Percentiles rank a stretch among this genome's conserved stretches.
Conservation (phyloP, 1,284 basidiomycete species). For the Bondarzewia mesenterica region DNA sequence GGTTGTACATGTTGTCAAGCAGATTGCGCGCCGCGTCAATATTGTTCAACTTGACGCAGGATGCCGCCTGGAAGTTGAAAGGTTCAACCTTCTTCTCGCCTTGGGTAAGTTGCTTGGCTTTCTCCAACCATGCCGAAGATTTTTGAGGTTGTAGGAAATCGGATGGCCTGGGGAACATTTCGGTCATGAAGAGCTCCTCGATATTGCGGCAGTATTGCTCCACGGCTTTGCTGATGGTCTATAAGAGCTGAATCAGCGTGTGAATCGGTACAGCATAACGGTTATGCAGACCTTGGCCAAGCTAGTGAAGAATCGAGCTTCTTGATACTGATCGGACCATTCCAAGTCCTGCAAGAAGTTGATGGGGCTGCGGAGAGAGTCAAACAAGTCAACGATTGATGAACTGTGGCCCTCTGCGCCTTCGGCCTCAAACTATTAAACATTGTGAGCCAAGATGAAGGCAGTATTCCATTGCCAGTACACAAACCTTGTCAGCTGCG, state of each 20-base stretch:
- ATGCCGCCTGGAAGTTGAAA: slow-evolving; percentile 90
- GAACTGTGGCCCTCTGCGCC: slow-evolving; percentile 84
- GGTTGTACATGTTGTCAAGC: slow-evolving; percentile 90
- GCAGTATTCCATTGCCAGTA: neutral
- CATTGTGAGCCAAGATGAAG: neutral
- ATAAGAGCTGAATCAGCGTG: slow-evolving; percentile 4
- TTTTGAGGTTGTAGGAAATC: slow-evolving; percentile 75
- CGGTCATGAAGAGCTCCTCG: slow-evolving; percentile 85
- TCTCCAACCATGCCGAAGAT: slow-evolving; percentile 92
- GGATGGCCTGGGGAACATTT: slow-evolving; percentile 85
- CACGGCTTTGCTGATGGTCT: slow-evolving; percentile 89
- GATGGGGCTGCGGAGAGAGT: slow-evolving; percentile 87
- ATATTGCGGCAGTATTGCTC: slow-evolving; percentile 88
- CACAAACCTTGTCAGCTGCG: slow-evolving; percentile 73
- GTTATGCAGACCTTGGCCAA: slow-evolving; percentile 61
- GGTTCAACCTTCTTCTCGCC: slow-evolving; percentile 89
- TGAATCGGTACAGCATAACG: neutral
- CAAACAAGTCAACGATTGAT: slow-evolving; percentile 94
- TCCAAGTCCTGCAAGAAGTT: slow-evolving; percentile 83
- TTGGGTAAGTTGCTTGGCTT: slow-evolving; percentile 75
- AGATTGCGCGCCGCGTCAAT: slow-evolving; percentile 87
- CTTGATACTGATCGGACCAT: slow-evolving; percentile 88
- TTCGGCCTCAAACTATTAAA: slow-evolving; percentile 76
- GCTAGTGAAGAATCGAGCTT: slow-evolving; percentile 85
- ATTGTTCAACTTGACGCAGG: slow-evolving; percentile 97